Evolutionary conservation across 192 early-diverging fungal species (phyloP).

Genomic region (Backusella australiensis): DNA sequence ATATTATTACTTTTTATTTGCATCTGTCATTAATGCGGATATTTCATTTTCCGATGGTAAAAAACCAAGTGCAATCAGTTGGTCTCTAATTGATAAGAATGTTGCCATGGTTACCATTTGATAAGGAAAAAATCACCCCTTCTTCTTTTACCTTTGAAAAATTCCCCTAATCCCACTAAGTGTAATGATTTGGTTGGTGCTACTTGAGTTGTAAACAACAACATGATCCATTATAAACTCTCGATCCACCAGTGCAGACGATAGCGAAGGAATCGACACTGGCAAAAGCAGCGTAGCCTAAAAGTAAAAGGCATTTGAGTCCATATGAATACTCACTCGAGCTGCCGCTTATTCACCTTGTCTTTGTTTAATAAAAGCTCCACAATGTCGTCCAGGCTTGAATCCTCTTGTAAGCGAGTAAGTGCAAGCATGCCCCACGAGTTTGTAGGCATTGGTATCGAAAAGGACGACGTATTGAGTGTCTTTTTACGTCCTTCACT

Average conservation of each 20-base stretch:
- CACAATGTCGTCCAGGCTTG: conserved; percentile 26
- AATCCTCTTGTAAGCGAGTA: conserved; percentile 19
- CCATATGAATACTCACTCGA: no score
- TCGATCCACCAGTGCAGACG: conserved; percentile 31
- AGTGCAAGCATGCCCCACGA: conserved; percentile 38
- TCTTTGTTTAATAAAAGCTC: conserved; percentile 17
- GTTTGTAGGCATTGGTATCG: conserved; percentile 35
- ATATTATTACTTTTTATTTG: neutral
- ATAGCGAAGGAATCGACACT: conserved; percentile 28
- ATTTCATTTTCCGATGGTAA: conserved; percentile 7
- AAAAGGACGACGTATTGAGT: conserved; percentile 11
- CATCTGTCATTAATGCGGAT: neutral
- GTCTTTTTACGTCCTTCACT: neutral
- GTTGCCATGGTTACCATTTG: neutral
- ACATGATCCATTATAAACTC: conserved; percentile 38
- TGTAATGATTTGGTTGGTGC: conserved; percentile 20
- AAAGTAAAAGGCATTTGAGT: neutral
- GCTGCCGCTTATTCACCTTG: neutral
- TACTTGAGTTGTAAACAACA: conserved; percentile 13
- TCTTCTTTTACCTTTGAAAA: conserved; percentile 32
- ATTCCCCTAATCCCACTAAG: conserved; percentile 33
- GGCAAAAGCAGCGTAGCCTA: conserved; percentile 29
- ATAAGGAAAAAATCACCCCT: neutral
- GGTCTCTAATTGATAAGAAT: conserved; percentile 22
- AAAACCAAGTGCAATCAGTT: conserved; percentile 27